phyloP scores from a whole-genome alignment of 768 basidiomycete genomes.

The Phylloporus rhodoxanthus region DNA sequence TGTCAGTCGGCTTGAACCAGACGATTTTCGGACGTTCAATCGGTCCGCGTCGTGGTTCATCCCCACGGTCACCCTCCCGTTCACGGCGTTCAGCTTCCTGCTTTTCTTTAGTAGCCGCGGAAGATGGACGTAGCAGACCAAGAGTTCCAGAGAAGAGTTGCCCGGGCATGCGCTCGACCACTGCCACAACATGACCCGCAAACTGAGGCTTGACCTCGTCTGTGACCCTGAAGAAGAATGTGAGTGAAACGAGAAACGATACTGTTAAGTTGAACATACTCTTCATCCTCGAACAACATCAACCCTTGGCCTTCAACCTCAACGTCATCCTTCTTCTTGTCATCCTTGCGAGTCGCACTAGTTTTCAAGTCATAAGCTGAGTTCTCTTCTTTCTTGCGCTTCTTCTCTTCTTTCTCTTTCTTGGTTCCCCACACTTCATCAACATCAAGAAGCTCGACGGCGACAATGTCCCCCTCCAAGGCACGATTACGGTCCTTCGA shows the following conservation, averaged over 20 bases:
- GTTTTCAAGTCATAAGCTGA: slow-evolving; percentile 86
- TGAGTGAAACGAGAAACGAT: slow-evolving; percentile 5
- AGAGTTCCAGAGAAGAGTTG: slow-evolving; percentile 97
- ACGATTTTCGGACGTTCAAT: slow-evolving; percentile 97
- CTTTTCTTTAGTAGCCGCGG: slow-evolving; percentile 97
- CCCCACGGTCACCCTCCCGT: slow-evolving; percentile 88
- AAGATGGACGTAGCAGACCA: slow-evolving; percentile 90
- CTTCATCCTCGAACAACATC: slow-evolving; percentile 96
- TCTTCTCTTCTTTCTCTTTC: slow-evolving; percentile 99
- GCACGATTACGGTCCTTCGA: slow-evolving; percentile 98
- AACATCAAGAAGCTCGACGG: slow-evolving; percentile 94
- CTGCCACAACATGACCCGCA: slow-evolving; percentile 99
- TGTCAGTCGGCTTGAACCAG: slow-evolving; percentile 99
- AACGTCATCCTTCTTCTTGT: slow-evolving; percentile 99
- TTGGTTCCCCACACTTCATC: slow-evolving; percentile 98
- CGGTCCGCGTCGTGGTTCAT: slow-evolving; percentile 70
- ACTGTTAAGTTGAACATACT: slow-evolving; percentile 42
- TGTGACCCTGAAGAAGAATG: slow-evolving; percentile 59
- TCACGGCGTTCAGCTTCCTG: slow-evolving; percentile 97
- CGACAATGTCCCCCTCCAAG: slow-evolving; percentile 96
- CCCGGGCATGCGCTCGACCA: slow-evolving; percentile 98
- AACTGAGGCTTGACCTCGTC: slow-evolving; percentile 98
- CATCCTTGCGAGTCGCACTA: slow-evolving; percentile 75
- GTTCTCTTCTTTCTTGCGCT: slow-evolving; percentile 99
- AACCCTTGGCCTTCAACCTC: slow-evolving; percentile 98